Evolutionary conservation across 306 rosid genomes (phyloP).

Genomic region (Inga laurina): DNA sequence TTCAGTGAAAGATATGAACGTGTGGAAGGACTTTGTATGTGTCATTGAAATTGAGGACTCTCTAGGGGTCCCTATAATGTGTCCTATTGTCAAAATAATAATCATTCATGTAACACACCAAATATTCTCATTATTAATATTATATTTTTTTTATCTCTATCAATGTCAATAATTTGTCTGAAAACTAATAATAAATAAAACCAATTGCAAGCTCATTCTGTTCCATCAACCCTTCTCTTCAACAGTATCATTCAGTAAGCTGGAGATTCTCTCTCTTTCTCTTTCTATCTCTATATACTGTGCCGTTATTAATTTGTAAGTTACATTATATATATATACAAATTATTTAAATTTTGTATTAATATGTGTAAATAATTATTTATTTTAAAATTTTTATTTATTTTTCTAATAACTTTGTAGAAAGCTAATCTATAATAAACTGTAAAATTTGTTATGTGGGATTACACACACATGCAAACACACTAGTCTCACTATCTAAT

Average conservation of each 20-base stretch:
- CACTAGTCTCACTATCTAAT: background rate
- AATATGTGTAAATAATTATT: background rate
- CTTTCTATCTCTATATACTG: background rate
- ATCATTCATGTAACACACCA: constrained; percentile 35
- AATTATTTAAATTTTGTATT: background rate
- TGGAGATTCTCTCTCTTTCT: constrained; percentile 37
- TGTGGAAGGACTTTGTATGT: constrained; percentile 27
- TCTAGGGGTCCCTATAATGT: constrained; percentile 35
- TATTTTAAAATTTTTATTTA: background rate
- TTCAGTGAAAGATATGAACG: constrained; percentile 13
- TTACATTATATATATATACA: background rate
- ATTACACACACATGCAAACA: background rate
- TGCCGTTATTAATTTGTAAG: background rate
- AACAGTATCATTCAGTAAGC: constrained; percentile 12
- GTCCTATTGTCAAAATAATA: constrained; percentile 42
- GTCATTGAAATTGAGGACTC: constrained; percentile 26
- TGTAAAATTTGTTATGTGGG: background rate
- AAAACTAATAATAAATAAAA: constrained; percentile 24
- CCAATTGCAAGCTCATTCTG: constrained; percentile 21
- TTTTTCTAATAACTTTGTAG: background rate
- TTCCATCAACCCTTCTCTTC: constrained; percentile 38
- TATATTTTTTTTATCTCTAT: background rate
- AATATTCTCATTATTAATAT: background rate
- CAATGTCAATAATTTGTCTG: constrained; percentile 19
- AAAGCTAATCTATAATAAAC: background rate